Percentiles rank a stretch among this genome's conserved stretches.
These are phyloP conservation scores for Fermentozyma sake DNA, from an alignment of 1,139 yeast species.

Conservation along the genomic window DNA sequence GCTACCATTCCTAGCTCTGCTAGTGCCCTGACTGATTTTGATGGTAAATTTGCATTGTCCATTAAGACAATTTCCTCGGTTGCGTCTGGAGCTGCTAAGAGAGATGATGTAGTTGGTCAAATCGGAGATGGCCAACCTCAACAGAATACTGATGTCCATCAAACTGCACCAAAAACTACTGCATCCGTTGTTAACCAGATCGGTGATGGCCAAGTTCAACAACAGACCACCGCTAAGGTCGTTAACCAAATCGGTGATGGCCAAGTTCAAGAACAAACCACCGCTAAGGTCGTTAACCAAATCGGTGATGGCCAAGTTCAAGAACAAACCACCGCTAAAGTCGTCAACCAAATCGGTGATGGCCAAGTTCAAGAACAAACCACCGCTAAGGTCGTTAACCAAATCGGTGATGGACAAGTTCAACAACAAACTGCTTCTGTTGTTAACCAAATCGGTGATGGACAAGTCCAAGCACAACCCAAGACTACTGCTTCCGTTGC, in stretches of 20 bases:
- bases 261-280: constrained; percentile 37
- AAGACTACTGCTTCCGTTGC: constrained; percentile 8
- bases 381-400: constrained; percentile 41
- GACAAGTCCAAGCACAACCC: constrained; percentile 33
- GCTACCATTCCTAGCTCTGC: constrained; percentile 15
- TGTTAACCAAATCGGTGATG: constrained; percentile 24
- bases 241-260: constrained; percentile 37
- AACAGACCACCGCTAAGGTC: constrained; percentile 18
- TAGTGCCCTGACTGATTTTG: constrained; percentile 18
- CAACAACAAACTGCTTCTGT: constrained; percentile 42
- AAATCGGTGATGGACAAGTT: constrained; percentile 50
- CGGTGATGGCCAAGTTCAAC: constrained; percentile 39
- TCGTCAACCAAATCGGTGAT: constrained; percentile 33
- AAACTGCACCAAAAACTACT: constrained; percentile 4
- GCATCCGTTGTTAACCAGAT: constrained; percentile 22
- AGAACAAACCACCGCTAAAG: constrained; percentile 28
- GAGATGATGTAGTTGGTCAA: constrained; percentile 24
- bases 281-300: constrained; percentile 29
- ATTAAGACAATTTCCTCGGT: constrained; percentile 16
- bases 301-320: constrained; percentile 51
- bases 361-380: constrained; percentile 37
- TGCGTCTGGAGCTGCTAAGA: constrained; percentile 16
- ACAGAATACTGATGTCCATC: constrained; percentile 5
- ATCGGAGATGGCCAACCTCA: constrained; percentile 24
- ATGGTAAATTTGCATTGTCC: constrained; percentile 27